phyloP scores from a whole-genome alignment of 2,329 filamentous ascomycete genomes.

The Diaporthe longicolla region DNA sequence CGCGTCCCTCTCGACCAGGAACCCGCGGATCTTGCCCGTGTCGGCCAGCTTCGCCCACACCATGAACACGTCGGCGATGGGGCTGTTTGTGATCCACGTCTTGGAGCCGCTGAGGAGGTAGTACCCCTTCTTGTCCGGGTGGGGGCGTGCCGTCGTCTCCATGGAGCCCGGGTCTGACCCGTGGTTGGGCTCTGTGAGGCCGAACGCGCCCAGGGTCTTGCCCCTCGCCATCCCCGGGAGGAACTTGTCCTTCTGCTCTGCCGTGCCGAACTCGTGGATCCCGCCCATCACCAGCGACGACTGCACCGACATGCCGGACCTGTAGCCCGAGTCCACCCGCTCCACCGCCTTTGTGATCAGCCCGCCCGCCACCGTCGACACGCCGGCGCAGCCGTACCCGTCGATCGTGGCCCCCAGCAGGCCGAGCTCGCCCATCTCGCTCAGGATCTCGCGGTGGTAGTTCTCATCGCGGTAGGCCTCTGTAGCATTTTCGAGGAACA shows the following conservation, averaged over 20 bases:
- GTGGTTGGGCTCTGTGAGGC: conserved; percentile 89
- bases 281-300: conserved; percentile 89
- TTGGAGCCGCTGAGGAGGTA: conserved; percentile 82
- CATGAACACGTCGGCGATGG: conserved; percentile 83
- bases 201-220: conserved; percentile 83
- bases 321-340: conserved; percentile 87
- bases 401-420: conserved; percentile 85
- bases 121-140: conserved; percentile 83
- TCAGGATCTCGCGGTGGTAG: conserved; percentile 84
- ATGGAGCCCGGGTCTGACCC: conserved; percentile 89
- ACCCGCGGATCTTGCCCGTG: conserved; percentile 94
- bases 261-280: conserved; percentile 84
- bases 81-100: conserved; percentile 94
- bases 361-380: conserved; percentile 84
- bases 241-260: conserved; percentile 85
- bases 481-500: conserved; percentile 36
- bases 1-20: conserved; percentile 86
- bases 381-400: conserved; percentile 87
- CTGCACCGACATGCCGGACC: conserved; percentile 90
- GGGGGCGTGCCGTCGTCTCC: conserved; percentile 83
- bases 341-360: conserved; percentile 90
- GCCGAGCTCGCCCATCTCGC: conserved; percentile 89
- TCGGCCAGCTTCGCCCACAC: conserved; percentile 95
- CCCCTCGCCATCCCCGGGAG: conserved; percentile 83
- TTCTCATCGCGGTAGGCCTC: conserved; percentile 78